These are phyloP conservation scores for Pisolithus orientalis DNA, from an alignment of 768 basidiomycete species.

Conservation along the genomic window DNA sequence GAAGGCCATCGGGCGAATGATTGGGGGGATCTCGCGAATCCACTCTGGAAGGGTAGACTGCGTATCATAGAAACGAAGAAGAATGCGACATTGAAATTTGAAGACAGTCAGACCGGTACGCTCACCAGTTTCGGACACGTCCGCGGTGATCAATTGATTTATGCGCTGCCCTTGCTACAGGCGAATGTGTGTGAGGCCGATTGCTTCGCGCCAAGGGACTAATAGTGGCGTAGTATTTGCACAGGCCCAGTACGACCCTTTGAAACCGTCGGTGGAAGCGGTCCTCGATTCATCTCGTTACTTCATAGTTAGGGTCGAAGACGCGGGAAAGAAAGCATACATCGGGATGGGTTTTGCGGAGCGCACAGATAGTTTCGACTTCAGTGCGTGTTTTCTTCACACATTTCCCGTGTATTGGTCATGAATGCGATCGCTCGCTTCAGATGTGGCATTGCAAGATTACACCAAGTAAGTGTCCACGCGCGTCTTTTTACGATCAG, in stretches of 20 bases:
- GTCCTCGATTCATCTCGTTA: conserved; percentile 93
- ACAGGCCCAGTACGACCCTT: conserved; percentile 71
- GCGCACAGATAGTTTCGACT: conserved; percentile 85
- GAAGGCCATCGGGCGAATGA: conserved; percentile 90
- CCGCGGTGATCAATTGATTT: conserved; percentile 2
- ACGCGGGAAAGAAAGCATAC: conserved; percentile 80
- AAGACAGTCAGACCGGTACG: conserved; percentile 75
- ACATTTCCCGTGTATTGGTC: neutral
- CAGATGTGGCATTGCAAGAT: conserved; percentile 83
- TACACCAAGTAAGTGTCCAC: conserved; percentile 59
- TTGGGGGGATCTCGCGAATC: conserved; percentile 81
- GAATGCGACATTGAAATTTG: conserved; percentile 67
- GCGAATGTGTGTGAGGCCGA: conserved; percentile 52
- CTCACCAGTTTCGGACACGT: conserved; percentile 3
- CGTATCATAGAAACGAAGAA: conserved; percentile 75
- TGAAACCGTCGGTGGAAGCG: conserved; percentile 85
- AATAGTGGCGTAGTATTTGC: conserved; percentile 66
- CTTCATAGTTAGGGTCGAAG: conserved; percentile 89
- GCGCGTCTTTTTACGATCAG: neutral
- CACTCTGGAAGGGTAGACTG: conserved; percentile 89
- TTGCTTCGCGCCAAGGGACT: conserved; percentile 8
- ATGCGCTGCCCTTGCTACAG: conserved; percentile 26
- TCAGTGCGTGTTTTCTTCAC: conserved; percentile 51
- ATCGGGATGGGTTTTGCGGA: conserved; percentile 93
- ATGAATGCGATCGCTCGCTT: conserved; percentile 5